Evolutionary conservation across 2,329 filamentous ascomycete genomes (phyloP), one percentile per base, ranked within the genome.

Genomic region (Paecilomyces sp.): DNA sequence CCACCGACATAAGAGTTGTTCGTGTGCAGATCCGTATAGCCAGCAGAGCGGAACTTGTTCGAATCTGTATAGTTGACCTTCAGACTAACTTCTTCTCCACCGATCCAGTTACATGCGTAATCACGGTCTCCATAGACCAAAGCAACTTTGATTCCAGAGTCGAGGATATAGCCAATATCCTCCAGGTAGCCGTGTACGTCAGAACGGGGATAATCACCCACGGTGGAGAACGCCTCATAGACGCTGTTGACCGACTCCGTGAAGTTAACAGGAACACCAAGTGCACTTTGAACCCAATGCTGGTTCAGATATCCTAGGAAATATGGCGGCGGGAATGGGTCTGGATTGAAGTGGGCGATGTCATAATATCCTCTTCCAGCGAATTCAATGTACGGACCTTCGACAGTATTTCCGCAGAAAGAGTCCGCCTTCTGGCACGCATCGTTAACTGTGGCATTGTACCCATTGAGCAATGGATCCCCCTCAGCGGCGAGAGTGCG

Each of bases 181-280:
- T 70, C 64, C 3, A 74, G 63, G 57, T 72, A 74, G 15, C 72
- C 75, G 18, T 63, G 76, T 63, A 77, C 77, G 56, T 79, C 79
- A 1, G 76, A 75, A 13, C 80, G 76, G 1, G 76, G 71, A 61
- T 81, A 80, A 65, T 84, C 80, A 24, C 80, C 80, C 6, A 77
- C 79, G 1, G 65, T 63, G 0, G 62, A 51, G 63, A 86, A 86
- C 0, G 77, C 80, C 3, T 64, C 57, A 9, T 73, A 72, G 1
- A 84, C 82, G 12, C 78, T 75, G 2, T 65, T 58, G 7, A 75
- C 77, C 2, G 73, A 72, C 15, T 74, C 68, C 0, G 83, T 83
- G 74, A 79, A 87, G 69, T 88, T 87, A 22, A 87, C 69, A 0
- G 83, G 83, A 0, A 85, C 81, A 3, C 85, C 86, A 0, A 88